Base-by-base conservation (phyloP, 2,329 filamentous ascomycete genomes). In the Amylocarpus encephaloides region DNA sequence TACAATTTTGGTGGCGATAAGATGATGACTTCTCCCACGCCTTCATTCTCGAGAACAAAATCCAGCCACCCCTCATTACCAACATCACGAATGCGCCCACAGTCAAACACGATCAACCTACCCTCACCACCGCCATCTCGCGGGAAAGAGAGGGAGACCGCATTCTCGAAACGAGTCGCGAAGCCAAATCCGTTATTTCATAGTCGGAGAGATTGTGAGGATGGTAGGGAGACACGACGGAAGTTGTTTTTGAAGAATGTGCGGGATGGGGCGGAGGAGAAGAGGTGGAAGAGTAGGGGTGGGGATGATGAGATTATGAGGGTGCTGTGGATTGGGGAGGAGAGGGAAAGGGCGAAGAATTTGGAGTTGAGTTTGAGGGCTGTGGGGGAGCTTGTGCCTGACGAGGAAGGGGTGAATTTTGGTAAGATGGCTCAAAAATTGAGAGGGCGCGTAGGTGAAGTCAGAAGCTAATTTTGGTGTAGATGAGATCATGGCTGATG, bases 241-340 rank as follows among this genome's bases (percentile, higher is more conserved):
- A 77, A 78, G 30, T 71, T 85, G 49, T 92, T 92, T 60, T 69
- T 92, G 52, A 79, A 82, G 62, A 85, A 76, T 46, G 81, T 86
- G 15, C 73, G 79, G 51, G 76, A 80, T 59, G 75, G 78, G 36
- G 70, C 74, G 2, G 79, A 85, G 38, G 79, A 86, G 26, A 76
- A 71, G 59, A 69, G 71, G 18, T 85, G 81, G 75, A 73, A 78
- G 59, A 71, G 75, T 46, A 71, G 82, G 56, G 80, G 82, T 22
- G 80, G 82, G 2, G 82, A 85, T 59, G 80, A 83, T 59, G 77
- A 79, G 62, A 66, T 71, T 51, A 64, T 70, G 64, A 58, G 69
- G 45, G 59, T 63, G 41, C 64, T 71, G 41, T 71, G 67, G 61
- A 56, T 70, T 35, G 63, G 64, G 7, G 69, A 71, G 46, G 63